A percentile compares a stretch with the other conserved stretches of the same genome.
Evolutionary conservation across 164 flowering plant genomes (phyloP).

Genomic region (Malania oleifera): DNA sequence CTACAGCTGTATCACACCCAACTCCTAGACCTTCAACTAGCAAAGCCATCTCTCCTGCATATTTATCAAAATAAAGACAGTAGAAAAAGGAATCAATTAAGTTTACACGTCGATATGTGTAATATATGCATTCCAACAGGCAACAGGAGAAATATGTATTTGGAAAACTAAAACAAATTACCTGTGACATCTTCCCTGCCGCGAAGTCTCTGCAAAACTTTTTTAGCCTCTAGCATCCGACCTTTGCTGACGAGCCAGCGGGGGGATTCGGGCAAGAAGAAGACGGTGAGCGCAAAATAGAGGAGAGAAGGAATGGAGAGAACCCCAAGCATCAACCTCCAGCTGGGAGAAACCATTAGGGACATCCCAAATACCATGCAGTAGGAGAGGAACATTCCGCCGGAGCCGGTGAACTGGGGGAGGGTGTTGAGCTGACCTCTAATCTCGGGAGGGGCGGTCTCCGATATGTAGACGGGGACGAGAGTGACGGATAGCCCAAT

Average conservation of each 20-base stretch:
- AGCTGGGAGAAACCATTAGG: slow-evolving; percentile 22
- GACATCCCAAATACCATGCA: slow-evolving; percentile 37
- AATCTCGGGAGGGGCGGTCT: slow-evolving; percentile 37
- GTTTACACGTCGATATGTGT: too few relatives aligned
- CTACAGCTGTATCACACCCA: slow-evolving; percentile 26
- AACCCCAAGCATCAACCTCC: slow-evolving; percentile 40
- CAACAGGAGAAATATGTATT: too few relatives aligned
- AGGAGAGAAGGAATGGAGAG: slow-evolving; percentile 30
- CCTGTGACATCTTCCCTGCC: slow-evolving; percentile 38
- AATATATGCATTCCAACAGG: too few relatives aligned
- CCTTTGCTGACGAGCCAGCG: slow-evolving; percentile 40
- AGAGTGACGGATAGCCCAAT: slow-evolving; percentile 36
- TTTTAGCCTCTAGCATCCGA: slow-evolving; percentile 30
- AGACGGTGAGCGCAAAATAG: slow-evolving; percentile 21
- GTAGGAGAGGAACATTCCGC: slow-evolving; percentile 34
- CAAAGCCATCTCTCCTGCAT: slow-evolving; percentile 33
- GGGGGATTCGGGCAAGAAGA: slow-evolving; percentile 36
- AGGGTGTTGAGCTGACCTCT: slow-evolving; percentile 34
- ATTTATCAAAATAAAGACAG: too few relatives aligned
- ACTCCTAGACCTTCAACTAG: slow-evolving; percentile 30
- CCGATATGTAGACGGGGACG: slow-evolving; percentile 37
- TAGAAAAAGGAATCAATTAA: too few relatives aligned
- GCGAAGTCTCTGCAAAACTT: slow-evolving; percentile 25
- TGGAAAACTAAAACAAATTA: not conserved
- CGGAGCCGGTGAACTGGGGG: slow-evolving; percentile 32